These are phyloP conservation scores for Micromonas pusilla DNA, from an alignment of 139 green algal species.

Conservation along the genomic window DNA sequence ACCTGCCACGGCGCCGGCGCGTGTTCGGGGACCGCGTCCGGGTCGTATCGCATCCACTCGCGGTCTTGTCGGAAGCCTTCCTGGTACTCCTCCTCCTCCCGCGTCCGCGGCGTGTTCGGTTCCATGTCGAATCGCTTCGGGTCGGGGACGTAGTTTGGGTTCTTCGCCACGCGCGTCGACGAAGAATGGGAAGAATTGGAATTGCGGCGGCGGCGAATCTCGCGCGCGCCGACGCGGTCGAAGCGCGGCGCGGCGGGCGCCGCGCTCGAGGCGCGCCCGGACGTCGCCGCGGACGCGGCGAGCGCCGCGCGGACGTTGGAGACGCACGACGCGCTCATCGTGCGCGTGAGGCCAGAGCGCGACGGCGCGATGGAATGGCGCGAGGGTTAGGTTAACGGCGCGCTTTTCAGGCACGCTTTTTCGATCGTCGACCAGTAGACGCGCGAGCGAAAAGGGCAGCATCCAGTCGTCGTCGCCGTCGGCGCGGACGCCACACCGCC, in stretches of 20 bases:
- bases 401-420: not conserved
- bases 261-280: no score
- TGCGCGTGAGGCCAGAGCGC: no score
- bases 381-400: no score
- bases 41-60: slow-evolving; percentile 2
- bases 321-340: not conserved
- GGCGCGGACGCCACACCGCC: not conserved
- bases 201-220: no score
- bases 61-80: not conserved
- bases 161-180: no score
- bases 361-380: no score
- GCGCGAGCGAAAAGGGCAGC: no score
- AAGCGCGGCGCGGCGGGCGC: no score
- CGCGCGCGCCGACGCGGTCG: no score
- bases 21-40: not conserved
- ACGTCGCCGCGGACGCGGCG: not conserved
- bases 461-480: not conserved
- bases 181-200: no score
- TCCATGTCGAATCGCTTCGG: not conserved
- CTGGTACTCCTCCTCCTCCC: not conserved
- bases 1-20: slow-evolving; percentile 1
- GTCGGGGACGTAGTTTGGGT: no score
- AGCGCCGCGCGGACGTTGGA: not conserved
- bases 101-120: no score
- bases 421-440: not conserved